Base-by-base conservation (phyloP, 176 grass and related monocot genomes). In the Oryza nivara region DNA sequence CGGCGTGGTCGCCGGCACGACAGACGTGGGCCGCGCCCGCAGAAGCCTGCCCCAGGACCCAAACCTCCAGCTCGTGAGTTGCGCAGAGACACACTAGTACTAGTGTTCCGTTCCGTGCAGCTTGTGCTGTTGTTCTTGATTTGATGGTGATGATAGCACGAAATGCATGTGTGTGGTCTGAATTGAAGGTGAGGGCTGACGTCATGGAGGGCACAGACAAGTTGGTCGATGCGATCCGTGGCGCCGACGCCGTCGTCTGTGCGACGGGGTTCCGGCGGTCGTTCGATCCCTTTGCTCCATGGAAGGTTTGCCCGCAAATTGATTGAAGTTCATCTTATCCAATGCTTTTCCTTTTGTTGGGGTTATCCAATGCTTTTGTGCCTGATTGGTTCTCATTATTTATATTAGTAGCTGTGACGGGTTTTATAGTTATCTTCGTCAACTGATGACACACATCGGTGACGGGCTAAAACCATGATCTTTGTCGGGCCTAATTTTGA, bases 251-350 rank as follows among this genome's bases (percentile, higher is more conserved):
- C 3, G 89, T 94, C 36, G 48, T 94, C 71, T 94, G 89, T 46
- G 84, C 92, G 7, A 94, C 89, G 12, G 92, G 92, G 25, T 94
- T 84, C 83, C 78, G 92, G 35, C 89, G 82, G 28, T 92, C 92
- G 2, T 83, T 83, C n/a, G 89, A 94, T 28, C 87, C 88, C 40
- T 89, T 91, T 68, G 92, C 92, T 82, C 92, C 92, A 1, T 91
- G 92, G 92, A 94, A 91, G 92, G 92, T 94, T 63, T 69, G 76
- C 66, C 71, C 3, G 4, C 69, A 3, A 43, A 67, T 46, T 36
- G 51, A 54, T 81, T 40, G 11, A 56, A 51, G 0, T 68, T 35
- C 40, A 23, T 40, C 41, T 65, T 32, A 32, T 4, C 70, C 49
- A 22, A 46, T 61, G 36, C 52, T 56, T 56, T 20, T 7, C 9